Conservation (phyloP, 306 rosid genomes). For the Rosa lucieae region DNA sequence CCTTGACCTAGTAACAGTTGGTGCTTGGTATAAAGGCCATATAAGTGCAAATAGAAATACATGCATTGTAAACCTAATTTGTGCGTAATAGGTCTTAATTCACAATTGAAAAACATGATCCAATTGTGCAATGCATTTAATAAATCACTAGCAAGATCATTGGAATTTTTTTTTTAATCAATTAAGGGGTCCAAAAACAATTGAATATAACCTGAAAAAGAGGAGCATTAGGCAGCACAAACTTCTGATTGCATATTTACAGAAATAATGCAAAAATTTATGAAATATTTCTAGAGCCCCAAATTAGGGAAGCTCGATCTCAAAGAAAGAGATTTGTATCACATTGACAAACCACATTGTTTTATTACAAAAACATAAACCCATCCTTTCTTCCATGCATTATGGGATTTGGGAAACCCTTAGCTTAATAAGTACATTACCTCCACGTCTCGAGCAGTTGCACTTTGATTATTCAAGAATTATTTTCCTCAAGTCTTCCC, state of each 20-base stretch:
- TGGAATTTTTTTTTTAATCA: no score
- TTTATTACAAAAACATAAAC: not conserved
- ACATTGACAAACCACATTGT: not conserved
- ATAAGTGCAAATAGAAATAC: no score
- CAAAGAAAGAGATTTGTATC: not conserved
- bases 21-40: no score
- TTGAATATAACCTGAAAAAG: not conserved
- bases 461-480: not conserved
- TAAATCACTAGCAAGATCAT: no score
- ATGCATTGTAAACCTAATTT: no score
- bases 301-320: not conserved
- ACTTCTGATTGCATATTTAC: no score
- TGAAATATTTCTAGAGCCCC: not conserved
- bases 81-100: no score
- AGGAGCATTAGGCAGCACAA: not conserved
- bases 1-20: no score
- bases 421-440: not conserved
- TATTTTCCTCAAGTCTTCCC: not conserved
- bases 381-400: not conserved
- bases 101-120: no score
- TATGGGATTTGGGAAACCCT: not conserved
- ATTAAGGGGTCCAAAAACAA: no score
- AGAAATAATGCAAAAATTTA: not conserved
- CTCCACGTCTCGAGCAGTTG: not conserved
- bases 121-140: no score